Evolutionary conservation across 1,284 basidiomycete species (phyloP), one percentile per base, ranked within the genome.

Genomic region (Leucocoprinus gongylophorus): DNA sequence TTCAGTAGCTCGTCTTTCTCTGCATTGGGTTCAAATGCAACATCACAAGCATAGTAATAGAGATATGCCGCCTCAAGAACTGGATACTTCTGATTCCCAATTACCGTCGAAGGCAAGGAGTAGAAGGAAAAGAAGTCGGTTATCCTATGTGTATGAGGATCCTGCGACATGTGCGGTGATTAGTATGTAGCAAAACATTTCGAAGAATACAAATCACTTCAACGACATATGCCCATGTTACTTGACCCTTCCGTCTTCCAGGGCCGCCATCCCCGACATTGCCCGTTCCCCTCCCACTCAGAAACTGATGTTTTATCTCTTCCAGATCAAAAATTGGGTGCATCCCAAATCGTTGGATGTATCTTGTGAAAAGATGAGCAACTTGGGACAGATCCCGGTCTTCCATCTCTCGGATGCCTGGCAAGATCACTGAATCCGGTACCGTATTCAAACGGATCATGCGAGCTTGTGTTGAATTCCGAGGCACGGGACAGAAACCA

Each of bases 71-170:
- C 94, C 58, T 95, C 83, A 38, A 97, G 77, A 18, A 80, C 64
- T 29, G 78, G 73, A 65, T 88, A 69, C 59, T 82, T 79, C 49
- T 74, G 56, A 57, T 78, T 80, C 48, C 80, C 76, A 59, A 95
- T 88, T 53, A 95, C 82, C 2, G 90, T 90, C 5, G 95, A 98
- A 0, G 97, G 95, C 18, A 99, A 81, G 7, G 90, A 91, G 70
- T 97, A 99, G 74, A 98, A 97, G 6, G 95, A 95, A 68, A 98
- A 87, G 63, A 95, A 87, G 70, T 99, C 97, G 2, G 95, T 97
- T 61, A 99, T 89, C 52, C 80, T 77, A 54, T 88, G 81, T 5
- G 88, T 88, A 49, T 80, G 71, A 0, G 88, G 86, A 65, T 97
- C 79, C 92, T 97, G 15, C n/a, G 23, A 42, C 28, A 17, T 20